Evolutionary conservation across 1,284 basidiomycete species (phyloP).

Genomic region (Naganishia cerealis): DNA sequence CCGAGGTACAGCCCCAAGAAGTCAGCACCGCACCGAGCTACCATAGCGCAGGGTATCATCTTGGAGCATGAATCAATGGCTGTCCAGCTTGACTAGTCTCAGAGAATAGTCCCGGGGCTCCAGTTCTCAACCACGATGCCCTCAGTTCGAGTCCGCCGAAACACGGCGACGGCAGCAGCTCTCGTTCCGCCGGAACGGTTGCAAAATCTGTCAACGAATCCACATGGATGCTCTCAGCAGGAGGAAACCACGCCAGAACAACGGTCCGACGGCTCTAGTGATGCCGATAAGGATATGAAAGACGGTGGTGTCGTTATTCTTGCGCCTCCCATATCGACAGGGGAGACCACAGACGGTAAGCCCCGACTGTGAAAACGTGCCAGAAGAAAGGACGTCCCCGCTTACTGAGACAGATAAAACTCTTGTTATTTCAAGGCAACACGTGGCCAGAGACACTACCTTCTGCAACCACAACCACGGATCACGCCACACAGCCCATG

Average conservation of each 20-base stretch:
- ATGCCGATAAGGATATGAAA: too few species aligned
- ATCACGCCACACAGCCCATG: not conserved
- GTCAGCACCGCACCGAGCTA: too few species aligned
- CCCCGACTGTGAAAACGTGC: not conserved
- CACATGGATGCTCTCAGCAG: not conserved
- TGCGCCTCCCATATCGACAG: conserved; percentile 2
- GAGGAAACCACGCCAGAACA: not conserved
- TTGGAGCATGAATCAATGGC: too few species aligned
- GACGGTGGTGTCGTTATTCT: not conserved
- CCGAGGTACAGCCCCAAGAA: not conserved
- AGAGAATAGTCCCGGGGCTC: too few species aligned
- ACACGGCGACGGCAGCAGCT: conserved; percentile 1
- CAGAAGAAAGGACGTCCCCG: conserved; percentile 9
- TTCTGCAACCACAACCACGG: not conserved
- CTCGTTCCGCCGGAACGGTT: not conserved
- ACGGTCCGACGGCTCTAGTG: not conserved
- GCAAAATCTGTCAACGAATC: not conserved
- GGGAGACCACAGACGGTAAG: not conserved
- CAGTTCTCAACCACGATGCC: not conserved
- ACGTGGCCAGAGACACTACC: not conserved
- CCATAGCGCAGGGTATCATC: too few species aligned
- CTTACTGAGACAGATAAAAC: not conserved
- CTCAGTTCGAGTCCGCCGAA: conserved; percentile 12
- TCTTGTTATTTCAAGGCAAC: not conserved
- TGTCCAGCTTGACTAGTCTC: too few species aligned